Base-by-base conservation (phyloP, 805 yeast species). In the Deakozyma indianensis region DNA sequence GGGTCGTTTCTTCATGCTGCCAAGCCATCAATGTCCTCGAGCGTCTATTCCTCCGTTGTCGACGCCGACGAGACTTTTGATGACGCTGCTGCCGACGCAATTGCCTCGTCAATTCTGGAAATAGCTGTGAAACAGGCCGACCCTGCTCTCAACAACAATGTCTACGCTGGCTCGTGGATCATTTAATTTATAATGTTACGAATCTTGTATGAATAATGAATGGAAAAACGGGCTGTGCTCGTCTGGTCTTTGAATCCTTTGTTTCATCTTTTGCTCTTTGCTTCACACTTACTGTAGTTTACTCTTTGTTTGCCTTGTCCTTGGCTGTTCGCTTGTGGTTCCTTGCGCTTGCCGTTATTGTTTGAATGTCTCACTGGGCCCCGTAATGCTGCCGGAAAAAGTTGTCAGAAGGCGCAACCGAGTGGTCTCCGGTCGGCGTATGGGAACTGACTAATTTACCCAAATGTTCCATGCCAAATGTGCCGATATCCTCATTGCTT, bases 91-190 rank as follows among this genome's bases (percentile, higher is more conserved):
- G 38, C 38, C 38, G 38, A 32, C 38, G 38, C 9, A n/a, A 32
- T 32, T 9, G 38, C 38, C 38, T 32, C 38, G 38, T 32, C 38
- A n/a, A 32, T 32, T 32, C 18, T 32, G 11, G 38, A 32, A 20
- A 7, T 5, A n/a, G 38, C 38, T 20, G 18, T 32, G 20, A 32
- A 32, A 20, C 38, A 32, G 38, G 38, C 38, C 11, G 38, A 32
- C 18, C 38, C 38, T 14, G 38, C 20, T 7, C 11, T 32, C 38
- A n/a, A 32, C 38, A n/a, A 23, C 42, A 22, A 40, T 20, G 16
- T 40, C 42, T 23, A 22, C 42, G 27, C 42, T 40, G 27, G 42
- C n/a, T 40, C 24, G 27, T 22, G 27, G 24, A 23, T 23, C 16
- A 22, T 40, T 18, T 40, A 23, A 40, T 40, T 22, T 40, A 40